Conservation (phyloP, 129 eudicot species). For the Kitagawia praeruptora region DNA sequence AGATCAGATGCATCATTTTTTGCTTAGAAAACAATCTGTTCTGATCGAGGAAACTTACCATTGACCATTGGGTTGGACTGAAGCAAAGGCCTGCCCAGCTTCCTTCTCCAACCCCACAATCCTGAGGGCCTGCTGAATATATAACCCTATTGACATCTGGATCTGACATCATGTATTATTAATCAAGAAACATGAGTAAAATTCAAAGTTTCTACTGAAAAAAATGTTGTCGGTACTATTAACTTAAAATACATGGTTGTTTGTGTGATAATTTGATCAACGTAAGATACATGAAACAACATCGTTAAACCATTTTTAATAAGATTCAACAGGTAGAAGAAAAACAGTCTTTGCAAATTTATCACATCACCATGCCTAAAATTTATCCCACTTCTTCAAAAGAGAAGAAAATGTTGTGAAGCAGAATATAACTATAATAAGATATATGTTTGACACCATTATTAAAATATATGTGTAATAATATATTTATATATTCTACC, state of each 20-base stretch:
- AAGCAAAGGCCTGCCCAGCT: conserved; percentile 90
- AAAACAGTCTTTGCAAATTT: not conserved
- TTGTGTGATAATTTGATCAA: not conserved
- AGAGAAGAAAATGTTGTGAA: not conserved
- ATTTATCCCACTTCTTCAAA: not conserved
- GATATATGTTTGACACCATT: not conserved
- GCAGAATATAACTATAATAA: not conserved
- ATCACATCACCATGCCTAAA: not conserved
- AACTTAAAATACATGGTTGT: not conserved
- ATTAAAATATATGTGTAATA: not conserved
- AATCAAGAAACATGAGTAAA: conserved; percentile 11
- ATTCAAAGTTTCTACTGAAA: not conserved
- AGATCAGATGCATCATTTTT: not conserved
- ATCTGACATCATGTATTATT: conserved; percentile 9
- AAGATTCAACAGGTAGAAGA: not conserved
- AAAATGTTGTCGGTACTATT: not conserved
- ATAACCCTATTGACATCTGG: conserved; percentile 60
- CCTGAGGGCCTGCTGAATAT: conserved; percentile 67
- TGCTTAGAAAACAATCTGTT: conserved; percentile 9
- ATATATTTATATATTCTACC: too few relatives aligned
- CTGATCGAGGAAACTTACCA: conserved; percentile 32
- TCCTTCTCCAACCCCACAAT: conserved; percentile 78
- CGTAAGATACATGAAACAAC: not conserved
- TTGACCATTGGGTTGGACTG: conserved; percentile 74
- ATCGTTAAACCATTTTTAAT: not conserved